Evolutionary conservation across 2,329 filamentous ascomycete genomes (phyloP), one percentile per base, ranked within the genome.

Genomic region (Aspergillus alliaceus): DNA sequence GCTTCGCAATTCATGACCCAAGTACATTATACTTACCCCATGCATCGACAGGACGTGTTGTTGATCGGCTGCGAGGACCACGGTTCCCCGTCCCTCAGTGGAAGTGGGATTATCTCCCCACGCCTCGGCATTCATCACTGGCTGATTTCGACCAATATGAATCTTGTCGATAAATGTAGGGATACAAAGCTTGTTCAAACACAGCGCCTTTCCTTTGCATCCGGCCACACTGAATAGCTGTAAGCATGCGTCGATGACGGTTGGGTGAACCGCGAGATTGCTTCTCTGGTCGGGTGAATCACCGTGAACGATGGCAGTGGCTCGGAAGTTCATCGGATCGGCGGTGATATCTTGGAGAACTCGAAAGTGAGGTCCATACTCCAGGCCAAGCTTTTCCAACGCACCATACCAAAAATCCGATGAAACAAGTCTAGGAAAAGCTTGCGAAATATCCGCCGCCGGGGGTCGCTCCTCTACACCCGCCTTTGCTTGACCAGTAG

Each of bases 221-320:
- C 55, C 58, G 6, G 66, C 65, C 2, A 63, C 51, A n/a, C 39
- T 59, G 15, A 63, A 27, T 4, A 66, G 51, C 27, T 68, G 65
- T 14, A 68, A 24, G 14, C 54, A 59, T 6, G 60, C 56, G 29
- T 64, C 63, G 14, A 67, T 59, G 3, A 59, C 29, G 8, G 57
- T 63, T 2, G 66, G 66, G 25, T 66, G 66, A 1, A 67, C 25
- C 6, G 57, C 27, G 47, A 66, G 66, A 9, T 24, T 22, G 18
- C 54, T 56, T 18, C n/a, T 27, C n/a, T 34, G 42, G 2, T 31
- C 27, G 39, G 44, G 22, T 29, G 18, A 6, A 25, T 8, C 15
- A 31, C 39, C 44, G 35, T 39, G 14, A 5, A 37, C 34, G 1
- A 44, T 48, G 12, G 40, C 27, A 11, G 47, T 55, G 3, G 22